Evolutionary conservation across 805 yeast genomes (phyloP).

Genomic region (Torulaspora quercuum): DNA sequence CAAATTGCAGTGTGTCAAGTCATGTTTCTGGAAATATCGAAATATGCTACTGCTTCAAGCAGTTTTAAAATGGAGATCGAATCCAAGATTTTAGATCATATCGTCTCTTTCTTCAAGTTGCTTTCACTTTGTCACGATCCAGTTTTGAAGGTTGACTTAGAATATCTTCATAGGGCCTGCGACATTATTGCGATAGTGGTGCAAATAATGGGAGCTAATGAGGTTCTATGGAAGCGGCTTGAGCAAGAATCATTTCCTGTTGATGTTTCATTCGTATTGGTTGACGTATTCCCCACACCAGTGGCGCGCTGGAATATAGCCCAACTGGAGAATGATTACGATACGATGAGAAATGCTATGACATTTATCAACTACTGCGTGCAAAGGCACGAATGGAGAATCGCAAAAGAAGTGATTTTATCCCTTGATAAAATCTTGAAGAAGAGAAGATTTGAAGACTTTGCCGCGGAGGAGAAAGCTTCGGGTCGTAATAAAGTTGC

Average conservation of each 20-base stretch:
- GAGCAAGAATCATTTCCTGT: slow-evolving; percentile 18
- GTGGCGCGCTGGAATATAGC: slow-evolving; percentile 25
- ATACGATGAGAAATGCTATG: slow-evolving; percentile 15
- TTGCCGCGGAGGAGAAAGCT: slow-evolving; percentile 20
- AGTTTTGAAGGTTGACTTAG: slow-evolving; percentile 5
- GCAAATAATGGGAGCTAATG: slow-evolving; percentile 8
- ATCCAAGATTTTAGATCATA: slow-evolving; percentile 25
- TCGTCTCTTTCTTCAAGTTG: slow-evolving; percentile 28
- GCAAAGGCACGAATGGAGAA: slow-evolving; percentile 34
- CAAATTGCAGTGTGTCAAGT: slow-evolving; percentile 32
- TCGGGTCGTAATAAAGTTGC: slow-evolving; percentile 14
- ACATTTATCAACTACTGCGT: slow-evolving; percentile 20
- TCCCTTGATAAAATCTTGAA: slow-evolving; percentile 26
- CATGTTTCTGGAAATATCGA: slow-evolving; percentile 27
- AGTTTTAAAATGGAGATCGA: slow-evolving; percentile 16
- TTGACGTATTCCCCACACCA: slow-evolving; percentile 23
- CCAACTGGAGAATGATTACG: slow-evolving; percentile 14
- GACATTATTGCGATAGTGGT: slow-evolving; percentile 22
- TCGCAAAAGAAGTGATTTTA: slow-evolving; percentile 51
- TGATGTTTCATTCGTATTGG: slow-evolving; percentile 16
- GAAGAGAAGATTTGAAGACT: slow-evolving; percentile 29
- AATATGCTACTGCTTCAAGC: slow-evolving; percentile 21
- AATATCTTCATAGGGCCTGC: slow-evolving; percentile 20
- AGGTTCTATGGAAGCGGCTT: slow-evolving; percentile 25
- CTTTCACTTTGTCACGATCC: slow-evolving; percentile 21